A percentile compares a stretch with the other conserved stretches of the same genome.
Conservation (phyloP, 164 flowering plant genomes). For the Piper betle region DNA sequence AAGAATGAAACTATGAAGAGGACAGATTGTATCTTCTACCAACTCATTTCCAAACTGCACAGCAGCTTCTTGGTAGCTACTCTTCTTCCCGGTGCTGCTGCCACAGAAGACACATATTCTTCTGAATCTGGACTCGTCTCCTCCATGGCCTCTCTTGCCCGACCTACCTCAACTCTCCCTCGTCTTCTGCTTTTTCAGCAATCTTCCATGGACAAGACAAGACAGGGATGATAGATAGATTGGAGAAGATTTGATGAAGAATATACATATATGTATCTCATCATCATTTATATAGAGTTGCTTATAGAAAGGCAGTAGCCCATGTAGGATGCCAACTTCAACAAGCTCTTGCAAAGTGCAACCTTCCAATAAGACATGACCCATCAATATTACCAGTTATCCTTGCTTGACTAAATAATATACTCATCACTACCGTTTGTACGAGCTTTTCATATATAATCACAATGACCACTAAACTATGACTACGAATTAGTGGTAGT, state of each 20-base stretch:
- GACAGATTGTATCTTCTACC: slow-evolving; percentile 14
- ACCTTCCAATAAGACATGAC: not conserved
- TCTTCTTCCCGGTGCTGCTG: slow-evolving; percentile 71
- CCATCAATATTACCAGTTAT: too few species aligned
- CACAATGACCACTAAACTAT: too few species aligned
- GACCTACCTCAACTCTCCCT: not conserved
- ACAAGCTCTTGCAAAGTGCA: not conserved
- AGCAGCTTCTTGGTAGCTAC: slow-evolving; percentile 76
- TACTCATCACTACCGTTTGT: not conserved
- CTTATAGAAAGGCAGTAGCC: not conserved
- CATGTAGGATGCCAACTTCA: not conserved
- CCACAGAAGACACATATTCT: slow-evolving; percentile 89
- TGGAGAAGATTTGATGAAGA: not conserved
- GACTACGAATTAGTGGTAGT: not conserved
- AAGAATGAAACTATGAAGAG: too few species aligned
- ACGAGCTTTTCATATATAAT: not conserved
- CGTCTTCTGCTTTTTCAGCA: not conserved
- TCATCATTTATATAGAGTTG: not conserved
- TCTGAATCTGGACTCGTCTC: slow-evolving; percentile 35
- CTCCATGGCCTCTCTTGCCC: not conserved
- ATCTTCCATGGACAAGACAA: not conserved
- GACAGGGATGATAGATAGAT: not conserved
- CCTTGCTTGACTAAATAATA: not conserved
- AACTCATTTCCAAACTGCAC: slow-evolving; percentile 60
- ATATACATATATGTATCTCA: not conserved